A percentile compares a stretch with the other conserved stretches of the same genome.
Conservation (phyloP, 192 early-diverging fungal species). For the Funneliformis geosporum region DNA sequence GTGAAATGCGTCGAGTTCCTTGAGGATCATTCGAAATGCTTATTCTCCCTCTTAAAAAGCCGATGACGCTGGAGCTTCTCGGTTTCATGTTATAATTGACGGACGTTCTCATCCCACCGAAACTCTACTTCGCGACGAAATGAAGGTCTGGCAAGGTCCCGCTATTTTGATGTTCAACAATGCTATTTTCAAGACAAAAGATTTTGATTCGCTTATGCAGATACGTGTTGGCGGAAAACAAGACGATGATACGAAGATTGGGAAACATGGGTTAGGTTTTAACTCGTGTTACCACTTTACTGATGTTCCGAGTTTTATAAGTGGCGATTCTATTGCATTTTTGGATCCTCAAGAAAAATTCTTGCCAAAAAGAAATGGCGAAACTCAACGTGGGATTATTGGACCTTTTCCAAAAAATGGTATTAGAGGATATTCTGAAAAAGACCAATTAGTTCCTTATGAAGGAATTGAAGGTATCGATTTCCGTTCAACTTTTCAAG, state of each 20-base stretch:
- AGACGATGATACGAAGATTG: background rate
- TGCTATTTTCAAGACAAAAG: constrained; percentile 23
- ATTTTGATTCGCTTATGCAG: constrained; percentile 29
- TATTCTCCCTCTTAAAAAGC: too few relatives aligned
- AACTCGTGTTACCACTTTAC: constrained; percentile 35
- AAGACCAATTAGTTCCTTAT: constrained; percentile 32
- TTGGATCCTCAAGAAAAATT: constrained; percentile 34
- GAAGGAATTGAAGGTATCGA: constrained; percentile 24
- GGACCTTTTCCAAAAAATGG: constrained; percentile 5
- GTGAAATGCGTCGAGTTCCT: background rate
- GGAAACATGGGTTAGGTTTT: constrained; percentile 26
- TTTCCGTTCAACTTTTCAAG: constrained; percentile 26
- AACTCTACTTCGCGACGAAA: background rate
- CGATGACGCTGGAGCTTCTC: constrained; percentile 31
- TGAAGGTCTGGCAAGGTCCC: constrained; percentile 37
- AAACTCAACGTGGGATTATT: background rate
- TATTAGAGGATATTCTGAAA: background rate
- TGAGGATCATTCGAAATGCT: background rate
- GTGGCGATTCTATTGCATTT: constrained; percentile 22
- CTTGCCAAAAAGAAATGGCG: constrained; percentile 4
- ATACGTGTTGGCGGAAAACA: constrained; percentile 34
- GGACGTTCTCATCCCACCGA: background rate
- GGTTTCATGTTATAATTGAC: constrained; percentile 31
- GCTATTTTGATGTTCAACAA: constrained; percentile 36
- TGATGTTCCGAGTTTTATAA: constrained; percentile 36